Base-by-base conservation (phyloP, 495 filamentous ascomycete species). In the Niebla homalea region DNA sequence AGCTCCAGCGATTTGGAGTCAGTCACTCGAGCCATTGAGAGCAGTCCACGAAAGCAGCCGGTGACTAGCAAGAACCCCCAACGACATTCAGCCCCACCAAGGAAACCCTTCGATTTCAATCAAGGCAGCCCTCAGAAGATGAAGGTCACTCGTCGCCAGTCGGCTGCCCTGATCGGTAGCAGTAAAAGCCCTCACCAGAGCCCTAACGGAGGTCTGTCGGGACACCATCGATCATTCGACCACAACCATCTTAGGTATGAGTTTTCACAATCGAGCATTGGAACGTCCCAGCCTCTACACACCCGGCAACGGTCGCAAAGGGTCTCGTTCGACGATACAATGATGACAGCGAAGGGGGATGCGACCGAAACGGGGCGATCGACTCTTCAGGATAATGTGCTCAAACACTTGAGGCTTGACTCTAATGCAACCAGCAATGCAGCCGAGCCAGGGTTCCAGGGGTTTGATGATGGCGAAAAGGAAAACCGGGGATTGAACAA, bases 371-470 rank as follows among this genome's bases (percentile, higher is more conserved):
- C 7, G 6, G 29, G 29, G 29, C 29, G 29, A 32, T 32, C 29
- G 29, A 32, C 29, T 32, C 29, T 32, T 11, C 29, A 32, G 14
- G 29, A 32, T 8, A 7, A 8, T 12, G 29, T 32, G 6, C 29
- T 32, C 29, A 32, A 32, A 12, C 29, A 32, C 29, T 11, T 32
- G 29, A 32, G 29, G 29, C 29, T 32, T 10, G 29, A 32, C 29
- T 32, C 29, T 2, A 32, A 32, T 12, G 29, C 7, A 26, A 37
- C 18, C 7, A 26, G 3, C 3, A 23, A 5, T n/a, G 19, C 2
- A 45, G 49, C 29, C 26, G 53, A 50, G 29, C 57, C 57, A 16
- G 42, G 53, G 23, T 35, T 59, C n/a, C 57, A 59, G 25, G 46
- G 20, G 1, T 58, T 58, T 20, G 56, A 58, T 36, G 56, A 58